Evolutionary conservation across 2,329 filamentous ascomycete species (phyloP).

Genomic region (Colletotrichum musicola): DNA sequence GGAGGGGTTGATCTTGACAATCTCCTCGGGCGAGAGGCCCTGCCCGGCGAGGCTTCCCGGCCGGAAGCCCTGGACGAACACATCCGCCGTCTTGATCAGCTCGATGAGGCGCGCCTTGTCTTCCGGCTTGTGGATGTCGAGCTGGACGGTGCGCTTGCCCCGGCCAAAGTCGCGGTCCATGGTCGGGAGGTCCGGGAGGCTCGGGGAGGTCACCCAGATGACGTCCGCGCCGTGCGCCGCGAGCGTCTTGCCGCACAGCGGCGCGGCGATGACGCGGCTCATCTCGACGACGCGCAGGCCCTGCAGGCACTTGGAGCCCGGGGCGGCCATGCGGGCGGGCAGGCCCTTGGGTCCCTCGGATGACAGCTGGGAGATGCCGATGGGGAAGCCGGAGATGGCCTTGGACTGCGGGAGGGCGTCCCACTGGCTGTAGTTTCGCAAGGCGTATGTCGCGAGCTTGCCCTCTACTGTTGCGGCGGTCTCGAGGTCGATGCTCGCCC

Average conservation of each 20-base stretch:
- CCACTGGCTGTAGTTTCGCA: conserved; percentile 65
- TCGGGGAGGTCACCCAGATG: conserved; percentile 48
- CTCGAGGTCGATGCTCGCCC: conserved; percentile 63
- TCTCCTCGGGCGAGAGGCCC: conserved; percentile 52
- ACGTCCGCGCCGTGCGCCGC: conserved; percentile 51
- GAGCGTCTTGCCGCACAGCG: conserved; percentile 48
- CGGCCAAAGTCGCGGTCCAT: conserved; percentile 50
- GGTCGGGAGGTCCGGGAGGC: conserved; percentile 47
- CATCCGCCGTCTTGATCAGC: conserved; percentile 52
- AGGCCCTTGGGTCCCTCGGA: conserved; percentile 36
- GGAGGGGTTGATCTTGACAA: conserved; percentile 54
- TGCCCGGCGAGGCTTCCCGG: conserved; percentile 59
- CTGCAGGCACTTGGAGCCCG: conserved; percentile 48
- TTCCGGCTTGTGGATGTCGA: conserved; percentile 43
- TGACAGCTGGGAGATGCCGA: conserved; percentile 54
- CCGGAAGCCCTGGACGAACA: conserved; percentile 61
- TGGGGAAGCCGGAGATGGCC: conserved; percentile 59
- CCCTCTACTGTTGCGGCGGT: conserved; percentile 53
- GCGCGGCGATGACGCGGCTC: conserved; percentile 51
- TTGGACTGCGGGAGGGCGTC: conserved; percentile 60
- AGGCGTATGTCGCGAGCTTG: conserved; percentile 59
- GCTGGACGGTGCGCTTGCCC: conserved; percentile 49
- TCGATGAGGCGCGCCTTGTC: conserved; percentile 45
- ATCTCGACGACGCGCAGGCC: conserved; percentile 52
- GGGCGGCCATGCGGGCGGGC: conserved; percentile 48